These are phyloP conservation scores for Candida boidinii DNA, from an alignment of 805 yeast species.

Conservation along the genomic window DNA sequence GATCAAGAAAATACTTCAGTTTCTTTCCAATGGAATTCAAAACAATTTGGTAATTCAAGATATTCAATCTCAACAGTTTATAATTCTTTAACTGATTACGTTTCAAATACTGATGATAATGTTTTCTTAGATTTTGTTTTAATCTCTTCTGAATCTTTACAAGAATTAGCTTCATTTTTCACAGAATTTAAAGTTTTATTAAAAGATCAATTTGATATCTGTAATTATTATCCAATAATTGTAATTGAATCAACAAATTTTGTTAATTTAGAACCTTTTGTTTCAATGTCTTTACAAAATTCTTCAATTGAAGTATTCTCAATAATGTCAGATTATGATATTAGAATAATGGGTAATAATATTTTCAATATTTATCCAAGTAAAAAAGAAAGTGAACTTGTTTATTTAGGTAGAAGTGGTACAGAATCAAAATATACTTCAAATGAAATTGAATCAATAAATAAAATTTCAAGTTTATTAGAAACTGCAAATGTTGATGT, in stretches of 20 bases:
- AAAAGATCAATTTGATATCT: constrained; percentile 13
- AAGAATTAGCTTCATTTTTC: constrained; percentile 38
- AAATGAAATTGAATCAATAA: constrained; percentile 29
- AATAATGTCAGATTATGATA: constrained; percentile 55
- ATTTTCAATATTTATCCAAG: constrained; percentile 26
- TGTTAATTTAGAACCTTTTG: constrained; percentile 64
- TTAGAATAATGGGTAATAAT: constrained; percentile 30
- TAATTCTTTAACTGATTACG: constrained; percentile 18
- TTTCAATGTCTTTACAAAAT: constrained; percentile 31
- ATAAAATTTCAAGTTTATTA: constrained; percentile 27
- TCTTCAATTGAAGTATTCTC: constrained; percentile 36
- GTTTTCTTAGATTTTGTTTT: constrained; percentile 35
- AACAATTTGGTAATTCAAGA: constrained; percentile 24
- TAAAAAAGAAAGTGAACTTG: constrained; percentile 35
- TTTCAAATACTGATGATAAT: constrained; percentile 1
- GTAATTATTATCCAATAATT: constrained; percentile 35
- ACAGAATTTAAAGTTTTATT: constrained; percentile 28
- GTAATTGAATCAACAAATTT: constrained; percentile 65
- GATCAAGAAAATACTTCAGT: constrained; percentile 3
- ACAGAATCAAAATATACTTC: constrained; percentile 34
- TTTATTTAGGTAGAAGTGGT: constrained; percentile 33
- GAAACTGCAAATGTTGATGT: constrained; percentile 35
- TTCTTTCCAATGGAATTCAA: constrained; percentile 22
- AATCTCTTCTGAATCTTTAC: constrained; percentile 39
- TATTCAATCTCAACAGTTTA: constrained; percentile 14